Conservation (phyloP, 2,329 filamentous ascomycete genomes). For the Ambrosiella xylebori region DNA sequence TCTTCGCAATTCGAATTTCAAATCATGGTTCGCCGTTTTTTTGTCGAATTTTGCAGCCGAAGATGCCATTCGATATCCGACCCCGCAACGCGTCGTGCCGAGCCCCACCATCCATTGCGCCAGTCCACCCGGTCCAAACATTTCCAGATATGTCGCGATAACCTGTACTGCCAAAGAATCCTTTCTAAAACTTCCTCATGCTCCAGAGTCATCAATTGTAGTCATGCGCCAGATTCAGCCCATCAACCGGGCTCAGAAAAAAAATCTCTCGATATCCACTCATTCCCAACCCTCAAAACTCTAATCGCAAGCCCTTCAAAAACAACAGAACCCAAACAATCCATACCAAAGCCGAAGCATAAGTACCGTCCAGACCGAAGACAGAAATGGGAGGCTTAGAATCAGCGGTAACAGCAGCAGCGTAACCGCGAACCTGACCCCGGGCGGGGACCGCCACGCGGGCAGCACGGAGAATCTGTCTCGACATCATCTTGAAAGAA, state of each 20-base stretch:
- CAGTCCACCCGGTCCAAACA: neutral
- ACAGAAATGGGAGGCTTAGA: slow-evolving; percentile 74
- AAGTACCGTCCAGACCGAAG: slow-evolving; percentile 94
- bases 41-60: neutral
- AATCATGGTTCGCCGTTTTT: neutral
- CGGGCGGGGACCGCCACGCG: slow-evolving; percentile 42
- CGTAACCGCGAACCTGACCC: slow-evolving; percentile 58
- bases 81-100: neutral
- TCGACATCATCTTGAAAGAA: slow-evolving; percentile 33
- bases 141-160: neutral
- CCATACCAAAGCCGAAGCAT: slow-evolving; percentile 93
- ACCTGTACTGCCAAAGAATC: neutral
- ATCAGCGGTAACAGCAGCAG: slow-evolving; percentile 54
- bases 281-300: neutral
- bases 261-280: neutral
- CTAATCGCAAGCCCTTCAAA: neutral
- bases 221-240: neutral
- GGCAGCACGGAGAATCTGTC: slow-evolving; percentile 39
- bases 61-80: neutral
- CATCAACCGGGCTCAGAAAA: slow-evolving; percentile 1
- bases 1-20: neutral
- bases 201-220: neutral
- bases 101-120: neutral
- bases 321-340: neutral
- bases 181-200: neutral